phyloP scores from a whole-genome alignment of 805 yeast species.

The Suhomyces sp. region DNA sequence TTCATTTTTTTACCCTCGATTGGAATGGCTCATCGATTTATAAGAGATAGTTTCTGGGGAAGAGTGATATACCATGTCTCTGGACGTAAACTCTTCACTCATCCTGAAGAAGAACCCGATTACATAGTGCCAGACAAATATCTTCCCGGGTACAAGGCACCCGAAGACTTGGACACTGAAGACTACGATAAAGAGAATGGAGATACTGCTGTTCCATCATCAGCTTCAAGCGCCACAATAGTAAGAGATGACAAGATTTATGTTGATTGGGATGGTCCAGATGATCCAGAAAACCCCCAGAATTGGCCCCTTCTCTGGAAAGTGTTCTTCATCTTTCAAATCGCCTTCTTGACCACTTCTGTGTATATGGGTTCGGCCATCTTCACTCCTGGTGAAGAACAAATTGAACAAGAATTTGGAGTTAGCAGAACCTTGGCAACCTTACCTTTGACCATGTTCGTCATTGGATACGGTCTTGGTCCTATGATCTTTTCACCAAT shows the following conservation, averaged over 20 bases:
- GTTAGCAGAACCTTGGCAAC: constrained; percentile 45
- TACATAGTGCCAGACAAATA: constrained; percentile 20
- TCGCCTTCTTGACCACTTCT: constrained; percentile 47
- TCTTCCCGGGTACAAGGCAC: constrained; percentile 1
- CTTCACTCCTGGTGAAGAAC: constrained; percentile 50
- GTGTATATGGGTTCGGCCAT: constrained; percentile 59
- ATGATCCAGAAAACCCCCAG: constrained; percentile 56
- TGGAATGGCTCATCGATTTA: constrained; percentile 14
- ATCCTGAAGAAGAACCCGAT: constrained; percentile 17
- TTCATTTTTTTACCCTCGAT: no score
- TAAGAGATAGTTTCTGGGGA: constrained; percentile 35
- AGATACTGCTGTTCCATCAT: background rate
- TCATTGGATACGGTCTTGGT: constrained; percentile 61
- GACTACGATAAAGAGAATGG: no score
- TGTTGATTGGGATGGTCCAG: constrained; percentile 38
- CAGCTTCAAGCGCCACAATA: background rate
- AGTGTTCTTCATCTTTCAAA: constrained; percentile 34
- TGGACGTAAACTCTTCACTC: constrained; percentile 20
- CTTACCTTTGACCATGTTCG: constrained; percentile 54
- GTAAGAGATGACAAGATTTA: constrained; percentile 10
- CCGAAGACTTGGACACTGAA: background rate
- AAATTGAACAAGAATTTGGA: constrained; percentile 44
- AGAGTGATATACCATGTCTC: constrained; percentile 27
- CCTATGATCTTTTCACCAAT: constrained; percentile 60
- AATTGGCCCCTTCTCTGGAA: constrained; percentile 53